These are phyloP conservation scores for Monosporozyma servazzii DNA, from an alignment of 805 yeast genomes.

Conservation along the genomic window DNA sequence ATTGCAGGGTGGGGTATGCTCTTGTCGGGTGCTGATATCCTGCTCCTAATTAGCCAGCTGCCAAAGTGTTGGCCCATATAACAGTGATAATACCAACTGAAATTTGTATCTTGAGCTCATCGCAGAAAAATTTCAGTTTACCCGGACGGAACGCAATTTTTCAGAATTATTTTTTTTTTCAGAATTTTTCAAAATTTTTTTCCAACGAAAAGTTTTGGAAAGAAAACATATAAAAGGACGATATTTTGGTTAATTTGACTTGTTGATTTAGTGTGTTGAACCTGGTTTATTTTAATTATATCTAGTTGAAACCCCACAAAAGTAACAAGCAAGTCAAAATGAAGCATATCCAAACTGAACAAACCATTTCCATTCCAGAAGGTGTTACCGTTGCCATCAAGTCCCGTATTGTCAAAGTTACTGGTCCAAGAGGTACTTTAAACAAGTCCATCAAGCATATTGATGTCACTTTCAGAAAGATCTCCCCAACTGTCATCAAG, in stretches of 20 bases:
- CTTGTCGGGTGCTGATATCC: neutral
- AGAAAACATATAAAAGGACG: neutral
- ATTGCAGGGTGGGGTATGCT: neutral
- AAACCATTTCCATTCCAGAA: constrained; percentile 77
- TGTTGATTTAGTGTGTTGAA: too few relatives aligned
- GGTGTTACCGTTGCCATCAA: constrained; percentile 87
- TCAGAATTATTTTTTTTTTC: neutral
- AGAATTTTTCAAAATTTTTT: too few relatives aligned
- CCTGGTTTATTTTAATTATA: too few relatives aligned
- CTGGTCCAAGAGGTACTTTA: constrained; percentile 96
- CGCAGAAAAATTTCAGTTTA: constrained; percentile 10
- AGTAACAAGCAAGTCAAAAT: too few relatives aligned
- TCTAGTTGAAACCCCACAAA: too few relatives aligned
- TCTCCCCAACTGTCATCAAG: constrained; percentile 52
- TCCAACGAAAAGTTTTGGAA: neutral
- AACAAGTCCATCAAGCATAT: constrained; percentile 88
- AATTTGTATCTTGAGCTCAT: constrained; percentile 4
- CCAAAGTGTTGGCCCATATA: too few relatives aligned
- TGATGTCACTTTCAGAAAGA: constrained; percentile 84
- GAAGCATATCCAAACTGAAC: constrained; percentile 87
- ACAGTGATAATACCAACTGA: too few relatives aligned
- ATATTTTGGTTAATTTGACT: neutral
- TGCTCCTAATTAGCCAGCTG: too few relatives aligned
- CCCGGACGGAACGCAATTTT: constrained; percentile 3
- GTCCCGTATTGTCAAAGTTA: constrained; percentile 81